Conservation (phyloP, 768 basidiomycete genomes). For the Trametes elegans region DNA sequence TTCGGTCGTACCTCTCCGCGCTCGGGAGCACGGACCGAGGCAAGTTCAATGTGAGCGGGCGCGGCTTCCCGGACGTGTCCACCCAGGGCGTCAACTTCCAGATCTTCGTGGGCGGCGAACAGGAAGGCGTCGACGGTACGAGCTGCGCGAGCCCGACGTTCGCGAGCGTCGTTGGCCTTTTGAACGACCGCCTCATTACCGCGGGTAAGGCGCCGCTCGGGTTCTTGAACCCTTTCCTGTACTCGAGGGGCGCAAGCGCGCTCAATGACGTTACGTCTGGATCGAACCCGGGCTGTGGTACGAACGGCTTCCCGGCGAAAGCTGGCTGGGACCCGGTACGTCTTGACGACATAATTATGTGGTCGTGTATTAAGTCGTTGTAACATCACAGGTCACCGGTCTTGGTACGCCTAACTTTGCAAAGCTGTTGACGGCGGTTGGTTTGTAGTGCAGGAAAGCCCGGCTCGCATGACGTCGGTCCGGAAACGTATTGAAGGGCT, state of each 20-base stretch:
- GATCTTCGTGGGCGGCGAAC: slow-evolving; percentile 42
- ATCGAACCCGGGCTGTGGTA: slow-evolving; percentile 35
- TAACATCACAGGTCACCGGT: slow-evolving; percentile 26
- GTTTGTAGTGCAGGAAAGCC: too few species aligned
- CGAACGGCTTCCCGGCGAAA: slow-evolving; percentile 33
- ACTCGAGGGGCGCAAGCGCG: slow-evolving; percentile 24
- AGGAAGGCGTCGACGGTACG: slow-evolving; percentile 50
- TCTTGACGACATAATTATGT: background rate
- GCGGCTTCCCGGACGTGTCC: slow-evolving; percentile 65
- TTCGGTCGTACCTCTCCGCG: slow-evolving; percentile 41
- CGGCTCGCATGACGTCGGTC: too few species aligned
- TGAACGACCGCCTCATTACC: slow-evolving; percentile 38
- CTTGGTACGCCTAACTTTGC: slow-evolving; percentile 35
- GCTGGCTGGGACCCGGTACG: slow-evolving; percentile 31
- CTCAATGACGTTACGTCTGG: slow-evolving; percentile 29
- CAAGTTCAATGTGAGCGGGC: slow-evolving; percentile 45
- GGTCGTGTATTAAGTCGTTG: background rate
- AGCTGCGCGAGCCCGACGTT: slow-evolving; percentile 64
- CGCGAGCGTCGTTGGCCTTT: slow-evolving; percentile 56
- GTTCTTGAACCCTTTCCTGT: slow-evolving; percentile 38
- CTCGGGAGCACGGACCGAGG: slow-evolving; percentile 52
- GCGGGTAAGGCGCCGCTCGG: slow-evolving; percentile 33
- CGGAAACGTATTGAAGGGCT: too few species aligned
- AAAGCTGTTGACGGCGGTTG: slow-evolving; percentile 24
- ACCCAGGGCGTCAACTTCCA: slow-evolving; percentile 52